Evolutionary conservation across 768 basidiomycete species (phyloP), one percentile per base, ranked within the genome.

Genomic region (Tricholoma furcatifolium): DNA sequence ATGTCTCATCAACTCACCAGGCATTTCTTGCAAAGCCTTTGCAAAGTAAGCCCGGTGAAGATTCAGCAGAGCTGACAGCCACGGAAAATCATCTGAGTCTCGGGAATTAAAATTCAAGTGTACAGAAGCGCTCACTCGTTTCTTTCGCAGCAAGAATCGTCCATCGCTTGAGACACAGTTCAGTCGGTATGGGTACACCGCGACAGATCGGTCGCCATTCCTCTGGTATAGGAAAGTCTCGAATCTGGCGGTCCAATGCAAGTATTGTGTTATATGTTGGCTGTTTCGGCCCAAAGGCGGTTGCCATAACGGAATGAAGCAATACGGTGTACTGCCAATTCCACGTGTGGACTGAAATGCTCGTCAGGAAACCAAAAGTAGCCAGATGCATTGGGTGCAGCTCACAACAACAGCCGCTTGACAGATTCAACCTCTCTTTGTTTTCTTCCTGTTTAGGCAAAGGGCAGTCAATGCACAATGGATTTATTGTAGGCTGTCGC

Each of bases 1-100:
- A 60, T 89, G 86, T 51, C 74, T 75, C 43, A 84, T 70, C 2
- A 82, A 70, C 50, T 88, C 83, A 7, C 67, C 59, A 0, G 83
- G 81, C 44, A 72, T 70, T 41, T 87, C 86, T 46, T 80, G 78
- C 17, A 90, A 65, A 0, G 85, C 84, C 59, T 82, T 82, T 2
- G 81, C 81, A 60, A 88, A 85, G 64, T 86, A 87, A 14, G 80
- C 73, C 24, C 87, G 75, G 61, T 88, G 87, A 14, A 90, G 71
- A 58, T 81, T 82, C 27, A 88, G 67, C 31, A 88, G 70, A 0
- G 78, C 86, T 86, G 43, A 20, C 40, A 14, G 21, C 8, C 21
- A 17, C 27, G 15, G 51, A 10, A 8, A 43, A 42, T 53, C 24
- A 41, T 9, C 48, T 27, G 4, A 27, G 27, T 7, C 27, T n/a